Evolutionary conservation across 1,139 yeast genomes (phyloP).

Genomic region (Magnusiomyces suaveolens): DNA sequence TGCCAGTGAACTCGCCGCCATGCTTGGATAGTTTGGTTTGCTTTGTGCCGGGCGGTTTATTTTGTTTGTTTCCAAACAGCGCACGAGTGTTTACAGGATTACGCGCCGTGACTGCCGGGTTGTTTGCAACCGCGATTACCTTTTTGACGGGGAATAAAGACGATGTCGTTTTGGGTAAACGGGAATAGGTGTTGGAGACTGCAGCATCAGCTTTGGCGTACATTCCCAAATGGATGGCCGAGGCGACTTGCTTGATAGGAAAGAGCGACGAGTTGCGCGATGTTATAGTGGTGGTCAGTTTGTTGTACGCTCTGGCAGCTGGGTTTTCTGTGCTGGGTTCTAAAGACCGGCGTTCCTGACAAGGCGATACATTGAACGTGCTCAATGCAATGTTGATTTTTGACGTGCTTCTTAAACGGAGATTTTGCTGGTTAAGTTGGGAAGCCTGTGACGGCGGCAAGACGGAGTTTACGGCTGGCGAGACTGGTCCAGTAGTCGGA

Average conservation of each 20-base stretch:
- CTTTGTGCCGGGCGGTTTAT: background rate
- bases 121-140: background rate
- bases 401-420: background rate
- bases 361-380: background rate
- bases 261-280: background rate
- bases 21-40: slow-evolving; percentile 19
- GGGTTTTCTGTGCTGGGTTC: background rate
- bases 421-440: background rate
- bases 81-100: no score
- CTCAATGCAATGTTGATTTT: background rate
- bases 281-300: no score
- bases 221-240: background rate
- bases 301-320: no score
- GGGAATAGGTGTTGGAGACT: background rate
- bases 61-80: background rate
- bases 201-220: background rate
- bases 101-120: no score
- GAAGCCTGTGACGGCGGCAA: background rate
- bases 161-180: background rate
- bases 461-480: no score
- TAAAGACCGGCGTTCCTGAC: background rate
- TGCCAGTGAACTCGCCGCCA: slow-evolving; percentile 11
- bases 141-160: slow-evolving; percentile 1
- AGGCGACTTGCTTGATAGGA: background rate
- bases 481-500: no score